Evolutionary conservation across 2,329 filamentous ascomycete genomes (phyloP).

Genomic region (Davidsoniella australis): DNA sequence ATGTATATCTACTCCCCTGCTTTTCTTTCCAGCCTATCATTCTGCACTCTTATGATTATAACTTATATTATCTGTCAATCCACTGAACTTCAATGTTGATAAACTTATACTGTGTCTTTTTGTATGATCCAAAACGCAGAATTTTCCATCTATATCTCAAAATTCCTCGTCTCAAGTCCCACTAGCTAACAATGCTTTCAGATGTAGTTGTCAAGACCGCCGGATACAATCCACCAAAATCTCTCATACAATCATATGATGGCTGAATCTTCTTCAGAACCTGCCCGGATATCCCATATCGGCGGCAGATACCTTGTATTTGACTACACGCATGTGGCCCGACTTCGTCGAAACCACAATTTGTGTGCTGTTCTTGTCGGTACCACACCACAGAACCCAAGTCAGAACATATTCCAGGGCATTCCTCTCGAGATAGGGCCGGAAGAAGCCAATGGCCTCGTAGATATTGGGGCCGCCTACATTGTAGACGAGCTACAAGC

Average conservation of each 20-base stretch:
- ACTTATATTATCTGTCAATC: constrained; percentile 37
- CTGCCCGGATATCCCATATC: constrained; percentile 65
- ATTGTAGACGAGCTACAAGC: constrained; percentile 62
- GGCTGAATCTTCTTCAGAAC: constrained; percentile 16
- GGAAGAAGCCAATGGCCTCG: constrained; percentile 70
- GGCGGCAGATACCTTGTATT: constrained; percentile 76
- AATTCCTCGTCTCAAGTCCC: not conserved
- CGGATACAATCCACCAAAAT: not conserved
- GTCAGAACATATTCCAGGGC: constrained; percentile 86
- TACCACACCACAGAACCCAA: constrained; percentile 77
- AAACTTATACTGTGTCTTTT: constrained; percentile 15
- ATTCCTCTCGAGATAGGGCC: constrained; percentile 78
- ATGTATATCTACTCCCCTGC: no score
- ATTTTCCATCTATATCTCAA: not conserved
- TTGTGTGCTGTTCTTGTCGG: constrained; percentile 78
- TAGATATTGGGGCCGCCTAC: constrained; percentile 59
- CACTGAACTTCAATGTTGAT: constrained; percentile 33
- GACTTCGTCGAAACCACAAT: constrained; percentile 62
- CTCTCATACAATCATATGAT: not conserved
- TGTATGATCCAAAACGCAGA: constrained; percentile 5
- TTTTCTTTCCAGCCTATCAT: no score
- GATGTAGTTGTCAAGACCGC: constrained; percentile 1
- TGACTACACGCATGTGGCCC: constrained; percentile 62
- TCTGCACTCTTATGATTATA: constrained; percentile 9
- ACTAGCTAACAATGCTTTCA: constrained; percentile 6